Conservation (phyloP, 2,329 filamentous ascomycete genomes). For the Cephalotrichum gorgonifer region DNA sequence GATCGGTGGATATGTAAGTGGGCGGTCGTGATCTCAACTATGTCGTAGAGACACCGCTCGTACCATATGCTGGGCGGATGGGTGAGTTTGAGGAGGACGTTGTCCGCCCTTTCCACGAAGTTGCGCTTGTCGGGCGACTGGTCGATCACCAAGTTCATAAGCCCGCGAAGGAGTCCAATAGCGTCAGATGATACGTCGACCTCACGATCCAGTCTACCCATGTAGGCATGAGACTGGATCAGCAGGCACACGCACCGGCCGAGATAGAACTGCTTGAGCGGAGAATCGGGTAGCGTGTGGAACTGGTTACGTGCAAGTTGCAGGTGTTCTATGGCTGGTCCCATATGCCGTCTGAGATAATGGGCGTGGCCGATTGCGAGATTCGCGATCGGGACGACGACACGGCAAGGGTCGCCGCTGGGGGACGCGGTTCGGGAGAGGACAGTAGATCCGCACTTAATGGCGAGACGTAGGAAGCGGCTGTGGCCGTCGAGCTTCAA, state of each 20-base stretch:
- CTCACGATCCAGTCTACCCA: neutral
- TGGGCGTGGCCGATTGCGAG: conserved; percentile 3
- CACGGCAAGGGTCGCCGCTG: neutral
- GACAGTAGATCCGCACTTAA: neutral
- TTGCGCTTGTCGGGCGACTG: neutral
- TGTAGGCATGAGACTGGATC: neutral
- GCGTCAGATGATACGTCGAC: neutral
- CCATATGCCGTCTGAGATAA: neutral
- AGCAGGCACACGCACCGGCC: conserved; percentile 1
- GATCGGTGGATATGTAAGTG: neutral
- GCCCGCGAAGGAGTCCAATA: neutral
- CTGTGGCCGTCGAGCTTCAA: conserved; percentile 1
- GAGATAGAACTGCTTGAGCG: conserved; percentile 3
- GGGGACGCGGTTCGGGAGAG: neutral
- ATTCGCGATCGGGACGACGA: conserved; percentile 2
- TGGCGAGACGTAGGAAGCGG: neutral
- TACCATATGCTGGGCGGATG: conserved; percentile 1
- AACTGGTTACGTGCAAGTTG: neutral
- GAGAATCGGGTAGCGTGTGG: neutral
- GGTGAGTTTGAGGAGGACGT: conserved; percentile 1
- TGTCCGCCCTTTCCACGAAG: neutral
- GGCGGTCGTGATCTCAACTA: neutral
- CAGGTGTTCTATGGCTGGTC: neutral
- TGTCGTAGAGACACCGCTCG: conserved; percentile 2
- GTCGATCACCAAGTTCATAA: neutral